Evolutionary conservation across 2,329 filamentous ascomycete genomes (phyloP), one percentile per base, ranked within the genome.

Genomic region (Colletotrichum sidae): DNA sequence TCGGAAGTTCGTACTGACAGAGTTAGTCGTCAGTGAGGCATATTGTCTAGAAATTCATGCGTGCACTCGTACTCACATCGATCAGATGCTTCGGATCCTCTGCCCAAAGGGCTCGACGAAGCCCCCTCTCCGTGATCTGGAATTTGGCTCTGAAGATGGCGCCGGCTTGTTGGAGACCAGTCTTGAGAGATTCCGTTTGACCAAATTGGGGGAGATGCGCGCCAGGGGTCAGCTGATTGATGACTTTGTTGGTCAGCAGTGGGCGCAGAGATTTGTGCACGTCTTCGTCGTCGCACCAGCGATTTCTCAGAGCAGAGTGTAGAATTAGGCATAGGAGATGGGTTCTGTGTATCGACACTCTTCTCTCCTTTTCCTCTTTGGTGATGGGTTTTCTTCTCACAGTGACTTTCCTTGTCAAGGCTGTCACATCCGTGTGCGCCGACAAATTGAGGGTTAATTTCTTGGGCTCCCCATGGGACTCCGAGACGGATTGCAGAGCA

Each of bases 321-420:
- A 89, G 88, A 13, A 99, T 78, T 2, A 99, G 83, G 74, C 93
- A 97, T 12, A 97, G 80, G 0, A 98, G 69, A 78, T 99, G 94
- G 67, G 89, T 83, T 77, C 95, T 97, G 77, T 99, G 96, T n/a
- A 94, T 84, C 55, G 93, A 86, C 37, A 96, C 75, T 17, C 94
- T 88, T 12, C 75, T 79, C 47, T 78, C 77, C 67, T 80, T 85
- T 70, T 90, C 87, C 17, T 82, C 82, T 67, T 81, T 85, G 33
- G 77, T 86, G 4, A 88, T 77, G 2, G 84, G 81, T 70, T 84
- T 88, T 55, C 83, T 81, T 51, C 83, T 79, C 33, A 83, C 79
- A 0, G 67, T 71, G 2, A 67, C 67, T 44, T 72, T 74, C 53
- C 76, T 78, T 47, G 68, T 45, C 53, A 74, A 59, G 25, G 74